Evolutionary conservation across 2,329 filamentous ascomycete species (phyloP).

Genomic region (Biscogniauxia sp.): DNA sequence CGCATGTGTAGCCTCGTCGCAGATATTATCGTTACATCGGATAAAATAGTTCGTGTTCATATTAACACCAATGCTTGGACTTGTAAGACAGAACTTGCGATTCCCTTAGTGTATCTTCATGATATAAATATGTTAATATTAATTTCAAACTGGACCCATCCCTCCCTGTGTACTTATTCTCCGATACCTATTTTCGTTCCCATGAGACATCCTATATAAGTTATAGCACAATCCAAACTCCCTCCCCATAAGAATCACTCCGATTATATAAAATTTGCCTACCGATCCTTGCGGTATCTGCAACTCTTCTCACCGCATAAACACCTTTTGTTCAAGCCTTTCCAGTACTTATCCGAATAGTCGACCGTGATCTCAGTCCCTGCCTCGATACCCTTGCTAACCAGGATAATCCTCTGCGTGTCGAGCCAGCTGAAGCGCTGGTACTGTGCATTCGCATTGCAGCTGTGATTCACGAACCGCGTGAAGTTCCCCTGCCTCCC

Average conservation of each 20-base stretch:
- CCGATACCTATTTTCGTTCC: too few species aligned
- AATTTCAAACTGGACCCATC: too few species aligned
- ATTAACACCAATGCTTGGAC: too few species aligned
- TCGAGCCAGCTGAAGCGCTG: constrained; percentile 57
- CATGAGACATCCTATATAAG: neutral
- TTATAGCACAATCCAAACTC: neutral
- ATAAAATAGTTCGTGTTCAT: too few species aligned
- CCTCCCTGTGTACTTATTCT: too few species aligned
- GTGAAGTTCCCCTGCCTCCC: constrained; percentile 56
- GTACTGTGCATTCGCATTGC: constrained; percentile 55
- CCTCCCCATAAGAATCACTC: neutral
- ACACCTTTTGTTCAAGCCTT: constrained; percentile 52
- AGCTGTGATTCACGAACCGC: constrained; percentile 59
- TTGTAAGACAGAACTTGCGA: too few species aligned
- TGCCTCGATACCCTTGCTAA: constrained; percentile 52
- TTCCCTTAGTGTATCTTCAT: too few species aligned
- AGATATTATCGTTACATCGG: too few species aligned
- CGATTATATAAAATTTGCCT: neutral
- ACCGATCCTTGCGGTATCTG: constrained; percentile 34
- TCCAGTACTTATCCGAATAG: constrained; percentile 58
- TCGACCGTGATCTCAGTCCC: constrained; percentile 56
- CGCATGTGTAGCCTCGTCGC: too few species aligned
- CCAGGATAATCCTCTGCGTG: constrained; percentile 52
- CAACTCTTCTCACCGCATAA: constrained; percentile 53
- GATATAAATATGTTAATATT: too few species aligned